Conservation (phyloP, 768 basidiomycete species). For the Gloeostereum incarnatum region DNA sequence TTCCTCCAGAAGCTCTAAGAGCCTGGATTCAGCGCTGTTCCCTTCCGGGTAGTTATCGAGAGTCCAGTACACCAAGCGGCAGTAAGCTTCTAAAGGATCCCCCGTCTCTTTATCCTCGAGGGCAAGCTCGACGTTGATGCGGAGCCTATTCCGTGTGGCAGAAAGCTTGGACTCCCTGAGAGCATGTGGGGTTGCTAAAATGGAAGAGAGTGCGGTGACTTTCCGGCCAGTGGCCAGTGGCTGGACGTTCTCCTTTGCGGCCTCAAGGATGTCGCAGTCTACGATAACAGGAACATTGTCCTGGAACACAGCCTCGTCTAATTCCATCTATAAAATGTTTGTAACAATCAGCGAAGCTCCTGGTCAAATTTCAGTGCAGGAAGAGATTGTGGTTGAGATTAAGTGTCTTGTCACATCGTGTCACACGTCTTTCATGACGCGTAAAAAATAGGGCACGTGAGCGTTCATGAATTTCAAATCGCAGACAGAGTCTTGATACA, state of each 20-base stretch:
- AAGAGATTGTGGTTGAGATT: too few relatives aligned
- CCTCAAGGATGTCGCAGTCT: conserved; percentile 75
- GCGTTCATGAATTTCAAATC: too few relatives aligned
- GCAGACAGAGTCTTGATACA: too few relatives aligned
- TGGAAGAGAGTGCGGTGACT: conserved; percentile 66
- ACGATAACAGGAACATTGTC: conserved; percentile 42
- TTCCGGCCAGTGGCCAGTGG: conserved; percentile 73
- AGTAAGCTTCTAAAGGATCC: conserved; percentile 83
- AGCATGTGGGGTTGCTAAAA: conserved; percentile 69
- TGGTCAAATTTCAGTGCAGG: too few relatives aligned
- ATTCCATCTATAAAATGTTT: too few relatives aligned
- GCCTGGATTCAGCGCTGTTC: conserved; percentile 77
- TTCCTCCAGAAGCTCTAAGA: conserved; percentile 90
- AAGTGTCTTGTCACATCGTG: too few relatives aligned
- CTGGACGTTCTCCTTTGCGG: conserved; percentile 82
- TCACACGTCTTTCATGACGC: too few relatives aligned
- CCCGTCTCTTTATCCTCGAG: conserved; percentile 78
- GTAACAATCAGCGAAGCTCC: too few relatives aligned
- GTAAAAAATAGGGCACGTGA: too few relatives aligned
- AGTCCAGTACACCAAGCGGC: conserved; percentile 83
- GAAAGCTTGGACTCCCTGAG: conserved; percentile 65
- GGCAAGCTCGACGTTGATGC: conserved; percentile 65
- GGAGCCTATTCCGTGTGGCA: conserved; percentile 53
- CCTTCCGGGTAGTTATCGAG: conserved; percentile 93
- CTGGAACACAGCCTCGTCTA: conserved; percentile 32